These are phyloP conservation scores for Pseudogymnoascus sp. DNA, from an alignment of 2,329 filamentous ascomycete genomes.

Conservation along the genomic window DNA sequence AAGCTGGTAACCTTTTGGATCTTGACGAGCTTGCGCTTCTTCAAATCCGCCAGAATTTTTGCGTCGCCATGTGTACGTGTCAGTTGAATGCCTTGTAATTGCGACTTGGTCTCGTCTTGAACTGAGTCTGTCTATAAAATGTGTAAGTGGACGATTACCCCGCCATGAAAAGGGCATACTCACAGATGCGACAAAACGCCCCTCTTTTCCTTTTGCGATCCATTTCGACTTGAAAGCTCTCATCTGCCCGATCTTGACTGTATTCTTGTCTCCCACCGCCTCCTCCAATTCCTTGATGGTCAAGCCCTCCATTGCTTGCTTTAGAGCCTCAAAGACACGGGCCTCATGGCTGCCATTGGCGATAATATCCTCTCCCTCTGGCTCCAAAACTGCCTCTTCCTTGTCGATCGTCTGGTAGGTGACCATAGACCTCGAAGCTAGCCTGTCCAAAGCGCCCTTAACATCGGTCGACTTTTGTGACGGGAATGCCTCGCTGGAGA, in stretches of 20 bases:
- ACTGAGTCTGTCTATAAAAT: constrained; percentile 57
- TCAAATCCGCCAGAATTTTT: constrained; percentile 72
- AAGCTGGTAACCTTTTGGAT: constrained; percentile 80
- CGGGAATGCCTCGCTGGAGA: constrained; percentile 64
- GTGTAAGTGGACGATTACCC: constrained; percentile 9
- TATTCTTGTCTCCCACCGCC: constrained; percentile 63
- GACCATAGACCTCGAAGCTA: constrained; percentile 79
- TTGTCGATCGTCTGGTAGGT: constrained; percentile 74
- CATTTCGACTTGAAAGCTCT: constrained; percentile 83
- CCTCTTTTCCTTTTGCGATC: constrained; percentile 54
- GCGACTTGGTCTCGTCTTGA: constrained; percentile 67
- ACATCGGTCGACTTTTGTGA: constrained; percentile 55
- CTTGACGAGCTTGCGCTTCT: constrained; percentile 83
- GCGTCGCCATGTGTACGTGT: constrained; percentile 60
- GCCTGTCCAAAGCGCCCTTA: constrained; percentile 81
- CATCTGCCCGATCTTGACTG: constrained; percentile 78
- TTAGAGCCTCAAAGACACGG: constrained; percentile 69
- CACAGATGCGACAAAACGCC: constrained; percentile 46
- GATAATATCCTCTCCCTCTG: constrained; percentile 64
- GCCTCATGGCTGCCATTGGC: constrained; percentile 73
- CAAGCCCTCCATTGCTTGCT: constrained; percentile 66
- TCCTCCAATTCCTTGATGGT: constrained; percentile 66
- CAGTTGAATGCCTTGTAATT: constrained; percentile 64
- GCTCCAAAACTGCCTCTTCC: constrained; percentile 68
- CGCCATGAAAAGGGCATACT: constrained; percentile 18